phyloP scores from a whole-genome alignment of 192 early-diverging fungal genomes.

The Umbelopsis vinacea region DNA sequence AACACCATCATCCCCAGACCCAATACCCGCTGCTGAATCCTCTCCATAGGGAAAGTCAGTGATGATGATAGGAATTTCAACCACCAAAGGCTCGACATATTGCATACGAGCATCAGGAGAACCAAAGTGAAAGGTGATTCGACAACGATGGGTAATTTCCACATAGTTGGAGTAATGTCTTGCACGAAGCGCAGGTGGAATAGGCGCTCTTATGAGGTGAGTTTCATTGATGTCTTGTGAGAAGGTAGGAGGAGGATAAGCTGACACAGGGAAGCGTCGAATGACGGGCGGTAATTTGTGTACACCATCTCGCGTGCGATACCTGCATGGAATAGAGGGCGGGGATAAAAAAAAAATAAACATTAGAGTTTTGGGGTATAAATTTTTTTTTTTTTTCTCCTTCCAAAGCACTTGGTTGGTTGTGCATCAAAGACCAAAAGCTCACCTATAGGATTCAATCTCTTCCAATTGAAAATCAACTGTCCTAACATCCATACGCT shows the following conservation, averaged over 20 bases:
- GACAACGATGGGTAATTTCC: constrained; percentile 36
- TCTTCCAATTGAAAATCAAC: constrained; percentile 38
- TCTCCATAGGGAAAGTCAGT: constrained; percentile 32
- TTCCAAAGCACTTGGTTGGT: neutral
- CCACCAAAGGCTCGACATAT: constrained; percentile 15
- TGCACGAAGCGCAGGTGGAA: constrained; percentile 24
- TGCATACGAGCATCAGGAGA: neutral
- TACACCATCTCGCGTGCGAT: constrained; percentile 23
- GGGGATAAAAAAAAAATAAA: constrained; percentile 8
- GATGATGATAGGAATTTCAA: constrained; percentile 41
- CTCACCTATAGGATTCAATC: constrained; percentile 38
- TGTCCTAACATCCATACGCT: constrained; percentile 34
- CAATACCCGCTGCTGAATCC: constrained; percentile 7
- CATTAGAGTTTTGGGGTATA: neutral
- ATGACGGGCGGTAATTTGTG: constrained; percentile 31
- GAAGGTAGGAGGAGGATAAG: constrained; percentile 32
- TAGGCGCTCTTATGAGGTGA: constrained; percentile 38
- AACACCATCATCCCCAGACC: constrained; percentile 38
- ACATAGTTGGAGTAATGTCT: constrained; percentile 38
- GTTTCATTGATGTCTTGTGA: constrained; percentile 35
- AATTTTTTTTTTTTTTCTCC: too few species aligned
- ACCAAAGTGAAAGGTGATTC: constrained; percentile 35
- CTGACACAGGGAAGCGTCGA: constrained; percentile 27
- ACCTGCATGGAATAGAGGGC: neutral
- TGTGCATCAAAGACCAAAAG: neutral